Conservation (phyloP, 176 grass and related monocot genomes). For the Oropetium thomaeum region DNA sequence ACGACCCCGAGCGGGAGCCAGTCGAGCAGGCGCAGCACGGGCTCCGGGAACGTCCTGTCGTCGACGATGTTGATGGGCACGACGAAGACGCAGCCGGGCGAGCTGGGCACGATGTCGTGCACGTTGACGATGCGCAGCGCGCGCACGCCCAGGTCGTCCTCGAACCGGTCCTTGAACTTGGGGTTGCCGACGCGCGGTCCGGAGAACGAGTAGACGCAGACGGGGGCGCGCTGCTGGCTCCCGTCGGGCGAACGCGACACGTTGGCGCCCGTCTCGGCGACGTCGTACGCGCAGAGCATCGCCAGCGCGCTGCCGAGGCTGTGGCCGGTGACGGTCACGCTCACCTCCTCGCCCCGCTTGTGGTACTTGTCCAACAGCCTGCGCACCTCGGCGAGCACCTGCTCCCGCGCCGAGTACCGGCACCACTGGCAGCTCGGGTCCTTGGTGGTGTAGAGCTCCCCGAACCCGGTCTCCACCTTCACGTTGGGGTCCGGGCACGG, state of each 20-base stretch:
- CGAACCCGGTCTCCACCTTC: constrained; percentile 56
- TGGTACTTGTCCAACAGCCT: constrained; percentile 46
- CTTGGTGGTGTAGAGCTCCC: constrained; percentile 57
- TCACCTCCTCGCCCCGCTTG: constrained; percentile 51
- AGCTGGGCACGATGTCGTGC: constrained; percentile 57
- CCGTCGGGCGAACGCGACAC: too few relatives aligned
- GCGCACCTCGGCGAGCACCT: constrained; percentile 64
- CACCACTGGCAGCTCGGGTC: constrained; percentile 49
- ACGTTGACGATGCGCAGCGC: constrained; percentile 57
- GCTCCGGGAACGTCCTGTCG: constrained; percentile 27
- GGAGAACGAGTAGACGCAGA: constrained; percentile 57
- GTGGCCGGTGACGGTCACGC: constrained; percentile 68
- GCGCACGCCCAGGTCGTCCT: constrained; percentile 43
- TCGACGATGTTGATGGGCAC: constrained; percentile 14
- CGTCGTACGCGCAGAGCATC: constrained; percentile 57
- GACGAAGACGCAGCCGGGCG: constrained; percentile 54
- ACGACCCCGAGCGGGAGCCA: constrained; percentile 10
- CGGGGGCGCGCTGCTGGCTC: too few relatives aligned
- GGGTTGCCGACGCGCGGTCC: constrained; percentile 69
- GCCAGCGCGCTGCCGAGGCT: constrained; percentile 70
- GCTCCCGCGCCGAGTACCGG: constrained; percentile 63
- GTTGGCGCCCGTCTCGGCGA: constrained; percentile 53
- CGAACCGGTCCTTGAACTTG: constrained; percentile 50
- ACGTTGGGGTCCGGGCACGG: constrained; percentile 48
- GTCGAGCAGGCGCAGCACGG: constrained; percentile 4